Conservation (phyloP, 2,329 filamentous ascomycete species). For the Aaosphaeria pasadenensis region DNA sequence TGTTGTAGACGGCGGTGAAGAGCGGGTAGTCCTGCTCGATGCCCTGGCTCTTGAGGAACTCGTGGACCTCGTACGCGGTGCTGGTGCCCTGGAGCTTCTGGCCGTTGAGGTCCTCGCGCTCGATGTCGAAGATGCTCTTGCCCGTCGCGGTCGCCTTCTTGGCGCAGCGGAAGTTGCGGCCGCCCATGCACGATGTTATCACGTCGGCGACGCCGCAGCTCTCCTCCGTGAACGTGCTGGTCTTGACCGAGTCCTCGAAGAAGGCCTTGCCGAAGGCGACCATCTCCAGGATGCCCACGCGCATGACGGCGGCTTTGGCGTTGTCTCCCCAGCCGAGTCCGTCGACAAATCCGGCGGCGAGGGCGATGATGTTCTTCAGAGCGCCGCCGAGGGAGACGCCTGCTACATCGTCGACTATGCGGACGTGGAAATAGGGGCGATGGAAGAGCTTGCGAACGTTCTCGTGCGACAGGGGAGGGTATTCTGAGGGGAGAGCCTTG, state of each 20-base stretch:
- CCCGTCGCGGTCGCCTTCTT: constrained; percentile 81
- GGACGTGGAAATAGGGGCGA: constrained; percentile 95
- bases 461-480: constrained; percentile 80
- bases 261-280: constrained; percentile 93
- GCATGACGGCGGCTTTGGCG: constrained; percentile 97
- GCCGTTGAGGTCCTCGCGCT: constrained; percentile 85
- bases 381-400: constrained; percentile 93
- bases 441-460: constrained; percentile 87
- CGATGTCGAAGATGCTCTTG: constrained; percentile 79
- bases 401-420: constrained; percentile 90
- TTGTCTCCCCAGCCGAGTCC: constrained; percentile 98
- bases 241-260: constrained; percentile 77
- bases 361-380: constrained; percentile 92
- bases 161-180: constrained; percentile 91
- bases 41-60: constrained; percentile 76
- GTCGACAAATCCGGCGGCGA: constrained; percentile 92
- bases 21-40: constrained; percentile 83
- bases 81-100: constrained; percentile 95
- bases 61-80: constrained; percentile 88
- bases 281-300: constrained; percentile 93
- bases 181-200: constrained; percentile 89
- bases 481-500: constrained; percentile 73
- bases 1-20: constrained; percentile 81
- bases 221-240: constrained; percentile 92
- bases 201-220: constrained; percentile 93